Base-by-base conservation (phyloP, 2,329 filamentous ascomycete species). In the Neocucurbitaria cava region DNA sequence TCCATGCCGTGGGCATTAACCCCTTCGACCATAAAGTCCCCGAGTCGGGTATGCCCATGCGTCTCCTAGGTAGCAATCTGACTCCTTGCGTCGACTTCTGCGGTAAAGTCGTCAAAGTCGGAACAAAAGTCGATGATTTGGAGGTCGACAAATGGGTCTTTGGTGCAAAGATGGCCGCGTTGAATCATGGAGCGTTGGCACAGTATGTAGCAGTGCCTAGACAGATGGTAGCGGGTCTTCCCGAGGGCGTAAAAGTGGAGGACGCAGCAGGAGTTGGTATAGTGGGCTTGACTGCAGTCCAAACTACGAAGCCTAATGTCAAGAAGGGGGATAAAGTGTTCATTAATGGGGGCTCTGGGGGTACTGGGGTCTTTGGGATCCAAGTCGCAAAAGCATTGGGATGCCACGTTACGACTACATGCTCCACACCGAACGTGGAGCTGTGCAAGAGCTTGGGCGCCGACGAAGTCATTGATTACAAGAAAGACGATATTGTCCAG, bases 311-410 rank as follows among this genome's bases (percentile, higher is more conserved):
- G 5, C 72, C 73, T 0, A 66, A 76, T 35, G 71, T 74, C n/a
- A 77, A 76, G 52, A 52, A 61, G 5, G 77, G 76, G 6, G 79
- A 83, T 46, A 82, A 79, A 61, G 78, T 89, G 7, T 85, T 89
- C 64, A 82, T 89, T 69, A 89, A 89, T 59, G 87, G 86, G 11
- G 86, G 86, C 0, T 85, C 81, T 5, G 87, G 87, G 9, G 87
- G 87, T 0, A 82, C 79, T 0, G 87, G 87, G 0, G 79, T 81
- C 0, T 87, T 81, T 52, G 82, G 79, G 0, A 84, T 89, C 48
- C 87, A 89, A 66, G 81, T 89, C 40, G 87, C 86, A 8, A 89
- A 88, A 68, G 76, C 77, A 0, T 65, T 85, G 3, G 86, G 86
- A 0, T 87, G 83, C 60, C 76, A 82, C 56, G 87, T 90, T 28